Evolutionary conservation across 345 rosid genomes (phyloP), one percentile per base, ranked within the genome.

Genomic region (Sisymbrium altissimum): DNA sequence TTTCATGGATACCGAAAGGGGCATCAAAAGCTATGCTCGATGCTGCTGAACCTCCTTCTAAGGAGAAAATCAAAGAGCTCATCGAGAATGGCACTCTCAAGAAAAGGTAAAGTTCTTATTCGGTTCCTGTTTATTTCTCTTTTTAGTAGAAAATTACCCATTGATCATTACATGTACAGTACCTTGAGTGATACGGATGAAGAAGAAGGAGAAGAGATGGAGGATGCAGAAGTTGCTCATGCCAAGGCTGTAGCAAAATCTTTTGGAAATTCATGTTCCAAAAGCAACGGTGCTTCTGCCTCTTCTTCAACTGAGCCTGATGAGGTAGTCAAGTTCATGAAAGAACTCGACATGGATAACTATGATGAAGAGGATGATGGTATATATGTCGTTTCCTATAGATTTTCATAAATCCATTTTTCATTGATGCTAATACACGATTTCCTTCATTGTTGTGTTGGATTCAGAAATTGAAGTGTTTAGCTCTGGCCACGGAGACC

Each of bases 331-430:
- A 87, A 86, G 71, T 96, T 83, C 25, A 53, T 94, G 70, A 80
- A 76, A 78, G 95, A 88, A 75, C 88, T 93, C 57, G 85, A 89
- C 80, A 86, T 94, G 96, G 97, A 88, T 38, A 68, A 83, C 72
- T 94, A 94, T 55, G 91, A 94, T 65, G 93, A 92, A 30, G 96
- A 92, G 71, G 97, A 88, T 75, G 91, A 82, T 40, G 97, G 92
- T 88, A 81, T 56, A 21, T 29, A 38, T 70, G 4, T 57, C 36
- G 14, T 35, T 27, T 29, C 5, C 32, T 17, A 15, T 27, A 0
- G 7, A 7, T 15, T 15, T 27, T 5, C 8, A 23, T 19, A 21
- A 8, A 7, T 13, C 36, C 32, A 0, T 29, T 6, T 49, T 45
- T 1, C 17, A 32, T 17, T 23, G 25, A 39, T 2, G 9, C 32